Base-by-base conservation (phyloP, 2,329 filamentous ascomycete species). In the Curvularia eragrostidis region DNA sequence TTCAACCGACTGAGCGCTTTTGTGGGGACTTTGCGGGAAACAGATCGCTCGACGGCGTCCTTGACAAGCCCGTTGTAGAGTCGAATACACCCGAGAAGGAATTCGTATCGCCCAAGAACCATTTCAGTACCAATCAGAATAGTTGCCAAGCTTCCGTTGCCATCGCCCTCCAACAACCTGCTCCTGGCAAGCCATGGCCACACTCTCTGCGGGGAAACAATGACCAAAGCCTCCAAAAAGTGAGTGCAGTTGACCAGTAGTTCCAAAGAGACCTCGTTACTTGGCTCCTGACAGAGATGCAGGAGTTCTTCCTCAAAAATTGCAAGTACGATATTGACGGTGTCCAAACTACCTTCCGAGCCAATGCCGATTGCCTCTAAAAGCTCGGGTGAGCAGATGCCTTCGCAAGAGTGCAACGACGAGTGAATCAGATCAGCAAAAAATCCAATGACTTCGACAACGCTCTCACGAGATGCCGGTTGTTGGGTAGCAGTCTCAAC, bases 161-260 rank as follows among this genome's bases (percentile, higher is more conserved):
- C 88, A 64, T 92, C 89, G 5, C 88, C 85, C 65, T 90, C 90
- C 44, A 99, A 82, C 18, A 99, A 81, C 61, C 89, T 87, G 74
- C 91, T 96, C 56, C 91, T 87, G 3, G 89, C 87, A 68, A 99
- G 84, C 73, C 94, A 91, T 3, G 94, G 93, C 93, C 95, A 98
- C 5, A 97, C 88, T 58, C 93, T 85, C 55, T 90, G 90, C 0
- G 95, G 94, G 50, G 89, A 86, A n/a, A 90, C 67, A 9, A 84
- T 82, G 24, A 95, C 77, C 18, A 96, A 80, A 2, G 89, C 87
- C 65, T 90, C 85, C 36, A 96, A 80, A 69, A 98, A 97, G 52
- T 92, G 89, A 21, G 93, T 78, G 72, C 92, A 96, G 23, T 90
- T 87, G 47, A 93, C 84, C 1, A 89, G 82, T 26, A 96, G 82